Base-by-base conservation (phyloP, 768 basidiomycete species). In the Coprinopsis strossmayeri region DNA sequence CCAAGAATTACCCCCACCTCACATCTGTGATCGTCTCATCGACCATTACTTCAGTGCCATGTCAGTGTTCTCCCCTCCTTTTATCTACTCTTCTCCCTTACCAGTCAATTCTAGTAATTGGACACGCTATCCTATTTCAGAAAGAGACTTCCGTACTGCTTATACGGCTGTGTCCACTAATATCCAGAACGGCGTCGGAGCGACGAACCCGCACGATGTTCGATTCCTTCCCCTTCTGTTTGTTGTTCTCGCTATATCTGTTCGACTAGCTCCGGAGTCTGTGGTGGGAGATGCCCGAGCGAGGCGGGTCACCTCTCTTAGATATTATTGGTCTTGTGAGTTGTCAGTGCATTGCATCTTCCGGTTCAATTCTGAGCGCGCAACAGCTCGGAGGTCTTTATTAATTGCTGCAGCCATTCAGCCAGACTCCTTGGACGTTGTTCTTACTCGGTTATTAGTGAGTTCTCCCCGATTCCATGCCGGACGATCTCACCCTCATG, bases 301-400 rank as follows among this genome's bases (percentile, higher is more conserved):
- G 37, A 73, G 87, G 46, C 76, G 87, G 59, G 70, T 91, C 23
- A 91, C 87, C 5, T 92, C 91, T 30, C 68, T 91, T 44, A 79
- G 91, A 52, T 95, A 91, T 69, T 95, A 96, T 61, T 97, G 93
- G 93, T 90, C 87, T 47, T 94, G 91, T 94, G 61, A 67, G 91
- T 76, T 35, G 11, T 44, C 32, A 15, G 21, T 30, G n/a, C 38
- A 39, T 41, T 15, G 25, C 32, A 17, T 21, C 25, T 7, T 38
- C 46, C 39, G 18, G 50, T 34, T 37, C 30, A 32, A 42, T 57
- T 25, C 53, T 62, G 15, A 56, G 47, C 53, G 51, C 48, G 34
- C 27, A 25, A 45, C 57, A 94, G 92, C 91, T 39, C 82, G 93
- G 45, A 75, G 91, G 37, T 88, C 89, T 9, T 74, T 97, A 41